Evolutionary conservation across 108 stramenopile genomes (phyloP).

Genomic region (Fragilaria crotonensis): DNA sequence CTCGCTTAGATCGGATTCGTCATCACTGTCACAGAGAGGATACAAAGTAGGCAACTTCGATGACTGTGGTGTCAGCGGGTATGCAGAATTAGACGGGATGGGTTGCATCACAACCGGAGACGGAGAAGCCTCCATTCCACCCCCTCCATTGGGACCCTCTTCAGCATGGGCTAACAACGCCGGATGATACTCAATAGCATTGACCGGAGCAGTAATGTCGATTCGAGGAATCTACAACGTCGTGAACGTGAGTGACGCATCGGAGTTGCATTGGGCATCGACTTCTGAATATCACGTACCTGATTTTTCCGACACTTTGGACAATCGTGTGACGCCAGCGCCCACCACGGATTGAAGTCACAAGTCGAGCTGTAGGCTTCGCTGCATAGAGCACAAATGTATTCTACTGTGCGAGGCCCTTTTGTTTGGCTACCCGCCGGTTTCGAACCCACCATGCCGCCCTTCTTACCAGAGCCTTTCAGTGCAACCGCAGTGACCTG

Average conservation of each 20-base stretch:
- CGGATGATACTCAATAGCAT: conserved; percentile 87
- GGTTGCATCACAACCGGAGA: conserved; percentile 16
- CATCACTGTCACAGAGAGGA: conserved; percentile 17
- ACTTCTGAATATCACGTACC: conserved; percentile 21
- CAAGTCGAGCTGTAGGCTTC: conserved; percentile 62
- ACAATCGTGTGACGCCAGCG: conserved; percentile 67
- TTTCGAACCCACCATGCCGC: conserved; percentile 11
- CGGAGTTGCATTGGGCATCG: neutral
- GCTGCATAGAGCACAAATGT: conserved; percentile 76
- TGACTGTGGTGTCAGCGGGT: neutral
- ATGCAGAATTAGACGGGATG: conserved; percentile 5
- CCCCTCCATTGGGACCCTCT: conserved; percentile 26
- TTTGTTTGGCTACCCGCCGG: conserved; percentile 30
- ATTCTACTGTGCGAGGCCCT: conserved; percentile 67
- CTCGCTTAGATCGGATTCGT: conserved; percentile 61
- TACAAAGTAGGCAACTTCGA: neutral
- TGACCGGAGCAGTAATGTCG: conserved; percentile 76
- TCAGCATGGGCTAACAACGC: conserved; percentile 75
- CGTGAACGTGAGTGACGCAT: neutral
- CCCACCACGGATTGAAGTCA: conserved; percentile 86
- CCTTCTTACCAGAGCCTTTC: conserved; percentile 2
- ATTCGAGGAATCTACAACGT: conserved; percentile 61
- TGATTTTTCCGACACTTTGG: conserved; percentile 79
- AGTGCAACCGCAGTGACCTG: neutral
- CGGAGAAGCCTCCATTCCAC: conserved; percentile 10